Base-by-base conservation (phyloP, 441 rosid genomes). In the Pelargonium cotyledonis region DNA sequence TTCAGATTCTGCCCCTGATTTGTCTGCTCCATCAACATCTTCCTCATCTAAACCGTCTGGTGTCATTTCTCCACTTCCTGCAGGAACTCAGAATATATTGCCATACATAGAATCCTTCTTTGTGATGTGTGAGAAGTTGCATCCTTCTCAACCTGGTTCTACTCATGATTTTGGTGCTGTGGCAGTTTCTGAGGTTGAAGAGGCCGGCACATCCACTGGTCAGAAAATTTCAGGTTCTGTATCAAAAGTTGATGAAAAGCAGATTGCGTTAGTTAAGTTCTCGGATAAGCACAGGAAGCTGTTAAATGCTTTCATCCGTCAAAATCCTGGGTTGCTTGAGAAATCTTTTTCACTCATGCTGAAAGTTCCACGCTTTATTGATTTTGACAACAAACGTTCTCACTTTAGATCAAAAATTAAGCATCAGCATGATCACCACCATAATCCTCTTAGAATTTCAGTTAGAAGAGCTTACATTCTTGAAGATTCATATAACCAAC, bases 401-500 rank as follows among this genome's bases (percentile, higher is more conserved):
- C 89, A 95, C 81, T 95, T 95, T 83, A 87, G 95, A 70, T 86
- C 99, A 68, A 92, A 91, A 80, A 90, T 95, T 77, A 86, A 89
- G 84, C 97, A 89, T 69, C 96, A 88, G 70, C 93, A 90, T 63
- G 97, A 92, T 68, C 98, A 90, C 65, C 96, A 89, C 63, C 86
- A 88, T 68, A 96, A 97, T 65, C 94, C 97, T 61, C 77, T 95
- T 75, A 90, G 97, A 68, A 88, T 95, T 40, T 86, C 91, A 74
- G 97, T 95, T 49, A 85, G 97, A 65, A 86, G 99, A 29, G 95
- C 98, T 57, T 90, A 95, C 84, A 89, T 92, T 68, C 80, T 95
- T 85, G 99, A 95, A 82, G 98, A 95, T 80, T 95, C 99, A 1
- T 95, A 92, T 83, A 92, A 95, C 81, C 98, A 95, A 82, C 82